phyloP scores from a whole-genome alignment of 2,329 filamentous ascomycete species.

The Sporothrix dimorphospora region DNA sequence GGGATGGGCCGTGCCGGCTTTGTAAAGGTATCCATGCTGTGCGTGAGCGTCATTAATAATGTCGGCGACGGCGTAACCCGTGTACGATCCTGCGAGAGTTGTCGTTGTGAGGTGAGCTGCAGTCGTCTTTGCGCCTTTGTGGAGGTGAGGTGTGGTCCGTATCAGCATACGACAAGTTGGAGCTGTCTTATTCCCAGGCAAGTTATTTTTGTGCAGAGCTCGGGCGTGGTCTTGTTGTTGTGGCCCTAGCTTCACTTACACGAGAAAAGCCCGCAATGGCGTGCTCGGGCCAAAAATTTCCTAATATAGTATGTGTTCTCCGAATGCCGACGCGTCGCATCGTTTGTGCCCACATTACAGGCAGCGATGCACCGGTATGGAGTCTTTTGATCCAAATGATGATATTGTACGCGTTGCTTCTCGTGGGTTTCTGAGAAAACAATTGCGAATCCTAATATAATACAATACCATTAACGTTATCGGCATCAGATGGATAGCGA shows the following conservation, averaged over 20 bases:
- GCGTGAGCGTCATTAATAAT: neutral
- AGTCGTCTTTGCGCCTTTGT: neutral
- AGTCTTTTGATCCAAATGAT: neutral
- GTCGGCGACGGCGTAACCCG: neutral
- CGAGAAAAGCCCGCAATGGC: neutral
- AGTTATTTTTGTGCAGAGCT: neutral
- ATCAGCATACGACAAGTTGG: neutral
- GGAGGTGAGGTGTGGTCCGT: neutral
- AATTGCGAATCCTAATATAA: too few relatives aligned
- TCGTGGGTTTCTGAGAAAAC: too few relatives aligned
- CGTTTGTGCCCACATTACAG: neutral
- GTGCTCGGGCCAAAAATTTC: neutral
- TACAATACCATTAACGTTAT: too few relatives aligned
- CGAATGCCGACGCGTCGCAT: neutral
- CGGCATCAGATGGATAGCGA: too few relatives aligned
- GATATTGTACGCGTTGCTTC: too few relatives aligned
- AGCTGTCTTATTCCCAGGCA: too few relatives aligned
- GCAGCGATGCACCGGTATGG: neutral
- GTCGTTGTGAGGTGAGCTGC: too few relatives aligned
- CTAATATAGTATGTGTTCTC: neutral
- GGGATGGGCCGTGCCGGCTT: slow-evolving; percentile 9
- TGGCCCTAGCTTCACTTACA: slow-evolving; percentile 1
- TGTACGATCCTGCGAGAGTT: neutral
- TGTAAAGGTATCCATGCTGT: neutral
- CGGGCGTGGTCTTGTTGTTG: neutral